Evolutionary conservation across 306 rosid genomes (phyloP).

Genomic region (Mimosa pudica): DNA sequence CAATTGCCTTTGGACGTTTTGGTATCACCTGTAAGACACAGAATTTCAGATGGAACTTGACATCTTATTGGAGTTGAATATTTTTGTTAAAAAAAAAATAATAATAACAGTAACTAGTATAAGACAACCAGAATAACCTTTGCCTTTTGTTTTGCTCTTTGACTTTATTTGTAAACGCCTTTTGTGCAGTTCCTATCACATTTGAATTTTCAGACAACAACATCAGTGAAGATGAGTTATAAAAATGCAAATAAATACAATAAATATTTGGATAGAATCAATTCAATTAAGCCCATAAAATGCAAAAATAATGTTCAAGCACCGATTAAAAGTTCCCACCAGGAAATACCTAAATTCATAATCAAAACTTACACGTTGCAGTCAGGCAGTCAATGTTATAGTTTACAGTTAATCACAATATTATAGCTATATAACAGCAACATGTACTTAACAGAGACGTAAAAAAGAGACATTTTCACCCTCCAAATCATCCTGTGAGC

Average conservation of each 20-base stretch:
- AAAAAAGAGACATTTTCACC: neutral
- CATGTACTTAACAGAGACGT: neutral
- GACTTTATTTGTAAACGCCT: conserved; percentile 72
- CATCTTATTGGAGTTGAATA: neutral
- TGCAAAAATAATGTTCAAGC: neutral
- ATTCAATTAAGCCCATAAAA: neutral
- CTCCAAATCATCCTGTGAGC: neutral
- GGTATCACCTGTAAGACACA: conserved; percentile 34
- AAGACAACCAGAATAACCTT: conserved; percentile 43
- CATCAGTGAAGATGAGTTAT: conserved; percentile 7
- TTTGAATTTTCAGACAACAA: neutral
- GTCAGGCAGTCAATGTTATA: neutral
- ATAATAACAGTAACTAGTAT: neutral
- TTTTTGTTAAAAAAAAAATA: neutral
- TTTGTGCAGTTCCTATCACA: conserved; percentile 65
- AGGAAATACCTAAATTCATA: neutral
- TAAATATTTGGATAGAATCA: neutral
- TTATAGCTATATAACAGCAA: neutral
- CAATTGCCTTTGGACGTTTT: conserved; percentile 35
- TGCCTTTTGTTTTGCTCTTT: conserved; percentile 49
- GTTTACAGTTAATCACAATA: neutral
- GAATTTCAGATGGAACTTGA: neutral
- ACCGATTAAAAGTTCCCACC: neutral
- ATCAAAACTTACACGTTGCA: neutral
- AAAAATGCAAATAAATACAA: neutral